These are phyloP conservation scores for Oryza glumipatula DNA, from an alignment of 176 grass and related monocot genomes.

Conservation along the genomic window DNA sequence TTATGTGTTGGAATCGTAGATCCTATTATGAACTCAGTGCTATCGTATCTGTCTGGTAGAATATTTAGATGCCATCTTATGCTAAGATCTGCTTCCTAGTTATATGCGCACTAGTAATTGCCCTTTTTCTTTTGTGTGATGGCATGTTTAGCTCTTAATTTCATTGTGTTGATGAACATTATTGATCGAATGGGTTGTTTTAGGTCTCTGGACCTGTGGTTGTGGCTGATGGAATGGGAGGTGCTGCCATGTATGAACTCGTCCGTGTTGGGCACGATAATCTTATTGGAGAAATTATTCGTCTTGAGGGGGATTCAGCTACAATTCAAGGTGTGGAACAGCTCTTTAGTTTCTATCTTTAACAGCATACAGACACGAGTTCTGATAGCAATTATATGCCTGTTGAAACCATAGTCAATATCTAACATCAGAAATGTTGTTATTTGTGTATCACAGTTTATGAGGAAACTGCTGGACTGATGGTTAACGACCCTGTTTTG, in stretches of 20 bases:
- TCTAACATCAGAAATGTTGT: slow-evolving; percentile 6
- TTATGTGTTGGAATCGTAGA: neutral
- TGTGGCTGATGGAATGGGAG: slow-evolving; percentile 90
- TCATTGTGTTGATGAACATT: neutral
- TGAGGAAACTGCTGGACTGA: slow-evolving; percentile 69
- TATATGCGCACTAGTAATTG: neutral
- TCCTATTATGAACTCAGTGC: neutral
- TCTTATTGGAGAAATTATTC: slow-evolving; percentile 66
- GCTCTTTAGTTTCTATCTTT: slow-evolving; percentile 17
- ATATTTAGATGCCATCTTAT: neutral
- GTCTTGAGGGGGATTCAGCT: slow-evolving; percentile 61
- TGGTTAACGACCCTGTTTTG: slow-evolving; percentile 71
- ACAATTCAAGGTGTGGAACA: slow-evolving; percentile 70
- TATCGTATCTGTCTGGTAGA: neutral
- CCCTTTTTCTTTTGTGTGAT: neutral
- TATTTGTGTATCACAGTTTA: slow-evolving; percentile 50
- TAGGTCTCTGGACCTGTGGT: slow-evolving; percentile 94
- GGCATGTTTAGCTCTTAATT: neutral
- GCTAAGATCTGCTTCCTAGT: neutral
- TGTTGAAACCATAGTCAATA: slow-evolving; percentile 14
- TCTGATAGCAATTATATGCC: neutral
- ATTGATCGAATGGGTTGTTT: neutral
- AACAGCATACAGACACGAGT: neutral
- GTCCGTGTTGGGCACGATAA: slow-evolving; percentile 61
- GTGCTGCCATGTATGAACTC: slow-evolving; percentile 69